Evolutionary conservation across 768 basidiomycete species (phyloP), one percentile per base, ranked within the genome.

Genomic region (Russula sp.): DNA sequence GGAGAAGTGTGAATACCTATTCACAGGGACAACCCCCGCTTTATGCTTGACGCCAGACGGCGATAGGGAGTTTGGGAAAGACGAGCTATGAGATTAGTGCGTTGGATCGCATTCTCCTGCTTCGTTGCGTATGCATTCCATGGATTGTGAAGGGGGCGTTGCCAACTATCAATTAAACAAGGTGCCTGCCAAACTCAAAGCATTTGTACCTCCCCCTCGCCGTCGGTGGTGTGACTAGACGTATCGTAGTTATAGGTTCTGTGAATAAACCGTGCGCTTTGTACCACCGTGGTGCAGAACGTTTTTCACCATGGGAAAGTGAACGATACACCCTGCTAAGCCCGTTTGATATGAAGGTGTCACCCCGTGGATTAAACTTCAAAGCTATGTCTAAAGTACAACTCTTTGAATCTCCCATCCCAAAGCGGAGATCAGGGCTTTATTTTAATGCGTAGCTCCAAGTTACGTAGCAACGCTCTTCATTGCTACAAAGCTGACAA

Each of bases 1-100:
- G 20, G 94, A 98, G 75, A 98, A 98, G 77, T 98, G 96, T 76
- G 93, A 95, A 74, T 98, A 98, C 70, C 84, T 87, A 70, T 83
- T 94, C 70, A 91, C 85, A 10, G 94, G 82, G 27, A 94, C 91
- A 40, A 83, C 84, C 0, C 94, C 94, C 11, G 93, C 94, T 1
- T 74, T 97, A 58, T 98, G 94, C 72, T 72, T 83, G 64, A 84
- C 83, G 34, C 68, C 81, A 34, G 79, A 79, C 16, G 72, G 73
- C 2, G 69, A 75, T 42, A 77, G 75, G n/a, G 74, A 76, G 27
- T 49, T 27, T 37, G 69, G 67, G 39, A 69, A 67, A 52, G 73
- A 75, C 32, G 75, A 76, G 65, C 54, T 76, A 47, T 76, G 68
- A 68, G 54, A 27, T 27, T 57, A 45, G 34, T 8, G 7, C n/a